A percentile compares a stretch with the other conserved stretches of the same genome.
These are phyloP conservation scores for Chalciporus piperatoides DNA, from an alignment of 1,284 basidiomycete species.

Conservation along the genomic window DNA sequence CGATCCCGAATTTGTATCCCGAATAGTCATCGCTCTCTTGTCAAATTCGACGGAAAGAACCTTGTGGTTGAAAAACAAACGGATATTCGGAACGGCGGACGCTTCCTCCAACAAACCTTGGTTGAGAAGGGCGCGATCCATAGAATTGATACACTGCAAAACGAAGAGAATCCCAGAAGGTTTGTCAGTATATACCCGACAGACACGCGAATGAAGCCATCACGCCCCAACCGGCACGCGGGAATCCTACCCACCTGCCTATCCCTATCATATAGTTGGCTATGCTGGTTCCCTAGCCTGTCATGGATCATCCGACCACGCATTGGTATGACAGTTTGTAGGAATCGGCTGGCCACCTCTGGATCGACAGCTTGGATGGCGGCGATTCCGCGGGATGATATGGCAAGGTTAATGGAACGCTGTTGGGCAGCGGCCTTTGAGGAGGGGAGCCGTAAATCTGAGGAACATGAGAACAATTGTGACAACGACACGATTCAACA, in stretches of 20 bases:
- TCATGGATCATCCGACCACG: slow-evolving; percentile 94
- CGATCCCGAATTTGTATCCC: slow-evolving; percentile 41
- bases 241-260: slow-evolving; percentile 63
- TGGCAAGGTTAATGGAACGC: slow-evolving; percentile 95
- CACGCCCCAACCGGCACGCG: slow-evolving; percentile 22
- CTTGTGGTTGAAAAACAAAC: slow-evolving; percentile 79
- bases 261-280: slow-evolving; percentile 84
- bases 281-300: slow-evolving; percentile 62
- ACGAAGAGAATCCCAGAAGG: slow-evolving; percentile 19
- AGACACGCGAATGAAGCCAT: slow-evolving; percentile 22
- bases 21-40: slow-evolving; percentile 49
- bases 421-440: slow-evolving; percentile 62
- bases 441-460: slow-evolving; percentile 70
- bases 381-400: slow-evolving; percentile 88
- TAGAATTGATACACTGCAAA: slow-evolving; percentile 85
- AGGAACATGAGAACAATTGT: slow-evolving; percentile 18
- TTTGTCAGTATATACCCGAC: slow-evolving; percentile 22
- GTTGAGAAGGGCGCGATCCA: slow-evolving; percentile 86
- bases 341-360: slow-evolving; percentile 68
- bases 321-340: slow-evolving; percentile 89
- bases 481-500: slow-evolving; percentile 15
- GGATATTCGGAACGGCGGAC: slow-evolving; percentile 59
- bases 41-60: slow-evolving; percentile 74
- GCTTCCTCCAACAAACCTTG: slow-evolving; percentile 77
- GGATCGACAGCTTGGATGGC: slow-evolving; percentile 82